These are phyloP conservation scores for Wickerhamiella hasegawae DNA, from an alignment of 805 yeast genomes.

Conservation along the genomic window DNA sequence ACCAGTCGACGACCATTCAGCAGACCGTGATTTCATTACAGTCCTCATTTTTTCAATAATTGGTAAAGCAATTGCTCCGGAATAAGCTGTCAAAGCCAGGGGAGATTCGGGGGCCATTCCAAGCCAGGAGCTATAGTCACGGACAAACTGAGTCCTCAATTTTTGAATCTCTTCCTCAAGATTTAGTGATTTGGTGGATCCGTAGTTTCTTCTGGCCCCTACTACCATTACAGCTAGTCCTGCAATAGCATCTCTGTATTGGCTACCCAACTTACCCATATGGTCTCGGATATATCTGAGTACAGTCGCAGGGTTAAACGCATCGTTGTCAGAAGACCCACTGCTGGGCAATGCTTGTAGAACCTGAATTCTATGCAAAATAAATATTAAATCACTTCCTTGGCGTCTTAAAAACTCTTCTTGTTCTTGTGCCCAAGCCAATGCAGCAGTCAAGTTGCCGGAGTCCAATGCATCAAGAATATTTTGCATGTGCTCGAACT, in stretches of 20 bases:
- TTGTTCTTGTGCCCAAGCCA: conserved; percentile 29
- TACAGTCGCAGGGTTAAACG: not conserved
- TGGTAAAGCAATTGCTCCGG: conserved; percentile 41
- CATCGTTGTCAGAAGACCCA: conserved; percentile 12
- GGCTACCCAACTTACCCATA: not conserved
- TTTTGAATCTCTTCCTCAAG: not conserved
- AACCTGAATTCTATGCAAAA: conserved; percentile 30
- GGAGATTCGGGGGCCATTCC: conserved; percentile 41
- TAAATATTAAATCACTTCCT: conserved; percentile 32
- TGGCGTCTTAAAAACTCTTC: conserved; percentile 17
- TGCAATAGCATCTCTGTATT: not conserved
- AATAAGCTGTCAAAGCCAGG: conserved; percentile 31
- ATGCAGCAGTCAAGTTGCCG: conserved; percentile 30
- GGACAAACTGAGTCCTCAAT: conserved; percentile 23
- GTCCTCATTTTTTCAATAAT: conserved; percentile 33
- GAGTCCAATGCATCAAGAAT: conserved; percentile 25
- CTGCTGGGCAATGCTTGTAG: conserved; percentile 14
- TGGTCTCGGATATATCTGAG: not conserved
- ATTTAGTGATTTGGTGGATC: not conserved
- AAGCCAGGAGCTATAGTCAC: conserved; percentile 33
- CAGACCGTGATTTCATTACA: conserved; percentile 24
- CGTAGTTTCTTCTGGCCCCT: not conserved
- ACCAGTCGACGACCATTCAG: conserved; percentile 40
- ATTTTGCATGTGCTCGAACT: conserved; percentile 28
- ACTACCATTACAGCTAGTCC: not conserved